Evolutionary conservation across 2,329 filamentous ascomycete genomes (phyloP).

Genomic region (Penicillium verrucosum): DNA sequence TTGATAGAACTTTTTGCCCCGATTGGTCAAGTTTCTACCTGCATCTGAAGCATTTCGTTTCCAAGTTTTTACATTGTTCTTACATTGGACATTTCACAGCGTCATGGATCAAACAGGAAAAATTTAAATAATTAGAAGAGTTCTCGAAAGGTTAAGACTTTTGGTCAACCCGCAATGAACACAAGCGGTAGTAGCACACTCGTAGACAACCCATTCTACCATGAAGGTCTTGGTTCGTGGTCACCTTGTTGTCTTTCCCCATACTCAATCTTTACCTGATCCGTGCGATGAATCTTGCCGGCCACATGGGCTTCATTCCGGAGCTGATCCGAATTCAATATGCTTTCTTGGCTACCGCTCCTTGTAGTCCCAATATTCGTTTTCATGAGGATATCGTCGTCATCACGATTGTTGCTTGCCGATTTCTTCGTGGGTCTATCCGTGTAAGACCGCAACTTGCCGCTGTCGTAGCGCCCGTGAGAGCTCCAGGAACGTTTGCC

Average conservation of each 20-base stretch:
- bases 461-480: constrained; percentile 5
- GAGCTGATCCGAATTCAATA: constrained; percentile 9
- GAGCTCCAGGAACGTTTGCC: constrained; percentile 19
- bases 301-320: constrained; percentile 3
- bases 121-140: background rate
- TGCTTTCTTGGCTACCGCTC: constrained; percentile 18
- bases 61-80: background rate
- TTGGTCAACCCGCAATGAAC: background rate
- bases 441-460: background rate
- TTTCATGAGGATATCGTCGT: background rate
- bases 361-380: background rate
- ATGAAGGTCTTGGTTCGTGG: background rate
- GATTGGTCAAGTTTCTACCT: background rate
- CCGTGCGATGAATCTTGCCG: constrained; percentile 19
- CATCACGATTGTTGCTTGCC: background rate
- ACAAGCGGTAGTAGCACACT: background rate
- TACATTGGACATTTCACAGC: background rate
- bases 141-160: background rate
- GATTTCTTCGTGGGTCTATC: background rate
- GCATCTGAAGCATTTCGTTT: background rate
- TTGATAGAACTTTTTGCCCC: background rate
- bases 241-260: background rate
- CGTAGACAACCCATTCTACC: background rate
- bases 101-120: background rate
- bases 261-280: constrained; percentile 23